These are phyloP conservation scores for Wickerhamiella qilinensis DNA, from an alignment of 805 yeast genomes.

Conservation along the genomic window DNA sequence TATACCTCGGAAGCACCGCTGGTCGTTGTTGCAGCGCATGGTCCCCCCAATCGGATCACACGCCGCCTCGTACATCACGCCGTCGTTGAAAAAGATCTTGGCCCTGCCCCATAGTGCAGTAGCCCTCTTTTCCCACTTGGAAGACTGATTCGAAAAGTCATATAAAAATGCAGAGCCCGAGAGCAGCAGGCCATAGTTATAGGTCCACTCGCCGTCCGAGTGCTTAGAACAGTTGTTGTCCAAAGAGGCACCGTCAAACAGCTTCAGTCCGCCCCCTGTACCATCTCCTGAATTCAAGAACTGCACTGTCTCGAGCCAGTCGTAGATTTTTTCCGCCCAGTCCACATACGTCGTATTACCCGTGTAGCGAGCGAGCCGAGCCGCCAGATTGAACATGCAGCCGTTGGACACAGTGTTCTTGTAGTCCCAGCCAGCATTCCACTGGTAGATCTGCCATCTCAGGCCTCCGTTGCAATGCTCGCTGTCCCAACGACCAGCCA, in stretches of 20 bases:
- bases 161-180: constrained; percentile 55
- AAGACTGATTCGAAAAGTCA: constrained; percentile 40
- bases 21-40: constrained; percentile 51
- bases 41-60: constrained; percentile 34
- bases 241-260: constrained; percentile 60
- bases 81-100: constrained; percentile 33
- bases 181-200: constrained; percentile 54
- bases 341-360: constrained; percentile 53
- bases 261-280: constrained; percentile 18
- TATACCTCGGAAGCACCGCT: constrained; percentile 59
- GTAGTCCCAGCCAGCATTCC: constrained; percentile 79
- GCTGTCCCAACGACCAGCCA: constrained; percentile 66
- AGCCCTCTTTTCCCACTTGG: constrained; percentile 42
- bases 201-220: constrained; percentile 51
- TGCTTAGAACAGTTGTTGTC: constrained; percentile 31
- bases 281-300: constrained; percentile 27
- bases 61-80: constrained; percentile 53
- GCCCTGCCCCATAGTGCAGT: constrained; percentile 31
- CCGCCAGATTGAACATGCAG: constrained; percentile 62
- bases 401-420: constrained; percentile 84
- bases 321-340: constrained; percentile 56
- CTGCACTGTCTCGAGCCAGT: constrained; percentile 45
- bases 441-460: constrained; percentile 82
- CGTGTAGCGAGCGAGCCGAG: constrained; percentile 70
- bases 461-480: constrained; percentile 56